A percentile compares a stretch with the other conserved stretches of the same genome.
Conservation (phyloP, 1,284 basidiomycete genomes). For the Termitomyces sp. region DNA sequence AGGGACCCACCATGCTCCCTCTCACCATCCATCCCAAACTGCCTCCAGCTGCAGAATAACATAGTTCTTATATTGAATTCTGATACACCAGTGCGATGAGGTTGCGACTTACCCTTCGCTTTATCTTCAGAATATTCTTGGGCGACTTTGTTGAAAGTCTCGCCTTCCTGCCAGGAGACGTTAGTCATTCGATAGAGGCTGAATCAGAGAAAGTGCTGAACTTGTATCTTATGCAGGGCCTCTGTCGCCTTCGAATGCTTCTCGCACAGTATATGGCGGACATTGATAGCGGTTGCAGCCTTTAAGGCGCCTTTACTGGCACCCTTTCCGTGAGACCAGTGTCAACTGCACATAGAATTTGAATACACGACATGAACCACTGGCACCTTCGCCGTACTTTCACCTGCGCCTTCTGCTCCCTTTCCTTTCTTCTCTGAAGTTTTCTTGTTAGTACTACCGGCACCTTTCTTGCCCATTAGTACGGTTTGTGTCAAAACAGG, state of each 20-base stretch:
- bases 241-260: constrained; percentile 76
- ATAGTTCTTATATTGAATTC: neutral
- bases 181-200: constrained; percentile 6
- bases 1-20: constrained; percentile 78
- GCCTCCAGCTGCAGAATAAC: constrained; percentile 55
- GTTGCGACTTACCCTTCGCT: constrained; percentile 58
- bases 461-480: constrained; percentile 56
- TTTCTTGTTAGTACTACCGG: constrained; percentile 27
- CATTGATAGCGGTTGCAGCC: constrained; percentile 74
- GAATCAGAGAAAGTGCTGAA: constrained; percentile 23
- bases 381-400: constrained; percentile 29
- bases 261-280: constrained; percentile 83
- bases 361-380: neutral
- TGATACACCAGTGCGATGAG: neutral
- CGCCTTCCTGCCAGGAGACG: constrained; percentile 48
- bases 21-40: constrained; percentile 81
- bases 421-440: constrained; percentile 36
- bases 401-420: constrained; percentile 28
- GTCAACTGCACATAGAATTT: constrained; percentile 1
- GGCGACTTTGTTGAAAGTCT: constrained; percentile 79
- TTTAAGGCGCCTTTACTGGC: constrained; percentile 52
- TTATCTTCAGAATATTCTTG: constrained; percentile 86
- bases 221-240: constrained; percentile 74
- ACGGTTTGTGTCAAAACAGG: neutral
- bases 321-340: constrained; percentile 31